Evolutionary conservation across 805 yeast genomes (phyloP).

Genomic region (Candida sphagnicola): DNA sequence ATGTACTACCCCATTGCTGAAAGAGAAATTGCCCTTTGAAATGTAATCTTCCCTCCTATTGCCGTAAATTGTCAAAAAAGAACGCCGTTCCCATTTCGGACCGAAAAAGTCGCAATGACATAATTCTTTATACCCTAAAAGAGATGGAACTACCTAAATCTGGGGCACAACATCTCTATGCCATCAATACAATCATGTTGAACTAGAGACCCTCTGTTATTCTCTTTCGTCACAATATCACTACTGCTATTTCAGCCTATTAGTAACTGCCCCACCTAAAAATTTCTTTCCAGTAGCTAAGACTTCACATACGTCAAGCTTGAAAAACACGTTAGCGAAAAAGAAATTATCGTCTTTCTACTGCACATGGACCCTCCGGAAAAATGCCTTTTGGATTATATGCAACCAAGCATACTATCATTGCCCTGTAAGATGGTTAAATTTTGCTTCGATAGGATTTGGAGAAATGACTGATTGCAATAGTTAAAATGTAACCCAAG

Average conservation of each 20-base stretch:
- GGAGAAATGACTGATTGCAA: neutral
- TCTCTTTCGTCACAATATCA: too few relatives aligned
- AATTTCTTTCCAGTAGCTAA: neutral
- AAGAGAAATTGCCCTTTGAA: neutral
- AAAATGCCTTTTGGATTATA: neutral
- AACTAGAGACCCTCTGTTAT: too few relatives aligned
- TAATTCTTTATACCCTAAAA: too few relatives aligned
- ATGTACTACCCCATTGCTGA: neutral
- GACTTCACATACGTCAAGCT: neutral
- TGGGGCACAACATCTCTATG: too few relatives aligned
- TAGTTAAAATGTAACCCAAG: neutral
- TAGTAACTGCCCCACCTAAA: too few relatives aligned
- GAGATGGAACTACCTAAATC: too few relatives aligned
- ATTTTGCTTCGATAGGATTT: neutral
- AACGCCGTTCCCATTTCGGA: too few relatives aligned
- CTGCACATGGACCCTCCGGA: neutral
- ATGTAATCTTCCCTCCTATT: neutral
- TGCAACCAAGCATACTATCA: neutral
- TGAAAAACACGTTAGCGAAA: neutral
- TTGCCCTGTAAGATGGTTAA: constrained; percentile 1
- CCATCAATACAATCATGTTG: too few relatives aligned
- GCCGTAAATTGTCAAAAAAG: too few relatives aligned
- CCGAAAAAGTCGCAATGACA: too few relatives aligned
- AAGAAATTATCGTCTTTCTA: neutral
- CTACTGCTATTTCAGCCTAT: too few relatives aligned